These are phyloP conservation scores for Carex cristatella DNA, from an alignment of 176 grass and related monocot species.

Conservation along the genomic window DNA sequence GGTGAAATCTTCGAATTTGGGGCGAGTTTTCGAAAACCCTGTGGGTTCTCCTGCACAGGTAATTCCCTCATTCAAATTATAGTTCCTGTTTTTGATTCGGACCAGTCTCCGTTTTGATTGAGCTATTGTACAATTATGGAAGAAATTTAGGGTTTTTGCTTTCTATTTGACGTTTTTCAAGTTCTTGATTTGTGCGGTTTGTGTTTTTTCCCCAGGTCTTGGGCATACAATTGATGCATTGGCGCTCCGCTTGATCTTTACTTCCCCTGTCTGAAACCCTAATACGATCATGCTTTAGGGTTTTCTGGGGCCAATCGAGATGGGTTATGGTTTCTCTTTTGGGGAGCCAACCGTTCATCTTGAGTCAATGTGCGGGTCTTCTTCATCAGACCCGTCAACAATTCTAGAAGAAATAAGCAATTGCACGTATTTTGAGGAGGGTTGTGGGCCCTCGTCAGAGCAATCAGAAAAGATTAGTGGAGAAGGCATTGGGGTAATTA, in stretches of 20 bases:
- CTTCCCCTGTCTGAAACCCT: not conserved
- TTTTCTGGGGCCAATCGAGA: not conserved
- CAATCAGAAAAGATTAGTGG: not conserved
- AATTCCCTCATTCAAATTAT: not conserved
- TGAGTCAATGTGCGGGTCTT: conserved; percentile 11
- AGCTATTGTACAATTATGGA: not conserved
- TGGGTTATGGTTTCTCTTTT: not conserved
- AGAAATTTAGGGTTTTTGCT: not conserved
- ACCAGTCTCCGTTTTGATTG: not conserved
- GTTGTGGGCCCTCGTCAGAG: not conserved
- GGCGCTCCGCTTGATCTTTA: not conserved
- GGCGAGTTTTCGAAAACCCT: not conserved
- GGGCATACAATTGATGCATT: conserved; percentile 5
- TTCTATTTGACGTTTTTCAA: not conserved
- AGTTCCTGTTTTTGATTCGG: not conserved
- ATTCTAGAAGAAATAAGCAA: not conserved
- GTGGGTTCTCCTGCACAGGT: conserved; percentile 1
- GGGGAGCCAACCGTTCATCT: conserved; percentile 14
- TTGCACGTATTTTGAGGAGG: not conserved
- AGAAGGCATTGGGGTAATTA: not conserved
- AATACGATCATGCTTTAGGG: conserved; percentile 23
- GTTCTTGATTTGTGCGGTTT: conserved; percentile 6
- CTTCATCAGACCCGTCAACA: not conserved
- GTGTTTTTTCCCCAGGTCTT: not conserved
- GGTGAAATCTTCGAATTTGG: not conserved